These are phyloP conservation scores for Xylaria arbuscula DNA, from an alignment of 2,329 filamentous ascomycete genomes.

Conservation along the genomic window DNA sequence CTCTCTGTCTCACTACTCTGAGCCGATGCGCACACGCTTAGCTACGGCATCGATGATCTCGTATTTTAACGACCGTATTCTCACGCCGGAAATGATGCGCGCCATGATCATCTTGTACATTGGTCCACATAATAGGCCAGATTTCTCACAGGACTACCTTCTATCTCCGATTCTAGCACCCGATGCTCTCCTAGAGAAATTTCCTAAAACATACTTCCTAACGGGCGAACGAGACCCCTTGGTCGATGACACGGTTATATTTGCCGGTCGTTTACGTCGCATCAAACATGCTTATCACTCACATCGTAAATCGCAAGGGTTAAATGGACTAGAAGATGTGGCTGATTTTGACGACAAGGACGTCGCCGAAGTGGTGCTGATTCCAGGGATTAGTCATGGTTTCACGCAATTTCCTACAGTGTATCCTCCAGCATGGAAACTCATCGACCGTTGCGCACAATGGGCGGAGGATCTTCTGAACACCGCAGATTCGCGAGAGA, in stretches of 20 bases:
- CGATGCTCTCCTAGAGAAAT: conserved; percentile 82
- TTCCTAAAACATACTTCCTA: conserved; percentile 93
- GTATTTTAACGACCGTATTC: conserved; percentile 94
- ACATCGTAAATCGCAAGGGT: conserved; percentile 63
- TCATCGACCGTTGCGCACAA: conserved; percentile 79
- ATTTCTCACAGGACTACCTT: conserved; percentile 91
- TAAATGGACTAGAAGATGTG: conserved; percentile 59
- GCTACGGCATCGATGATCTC: conserved; percentile 98
- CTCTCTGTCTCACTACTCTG: conserved; percentile 61
- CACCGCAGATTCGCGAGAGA: conserved; percentile 58
- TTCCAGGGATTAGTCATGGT: conserved; percentile 91
- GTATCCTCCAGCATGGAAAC: conserved; percentile 90
- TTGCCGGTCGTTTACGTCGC: conserved; percentile 86
- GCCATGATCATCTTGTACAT: conserved; percentile 99
- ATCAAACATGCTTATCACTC: conserved; percentile 72
- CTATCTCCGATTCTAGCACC: conserved; percentile 91
- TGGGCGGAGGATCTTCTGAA: conserved; percentile 87
- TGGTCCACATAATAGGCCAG: conserved; percentile 89
- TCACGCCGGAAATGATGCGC: conserved; percentile 98
- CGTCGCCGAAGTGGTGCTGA: conserved; percentile 81
- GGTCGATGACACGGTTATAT: conserved; percentile 96
- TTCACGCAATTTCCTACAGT: conserved; percentile 91
- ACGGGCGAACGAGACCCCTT: conserved; percentile 95
- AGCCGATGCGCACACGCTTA: conserved; percentile 81
- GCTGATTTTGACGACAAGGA: conserved; percentile 77